Base-by-base conservation (phyloP, 2,329 filamentous ascomycete genomes). In the Microsporum canis region DNA sequence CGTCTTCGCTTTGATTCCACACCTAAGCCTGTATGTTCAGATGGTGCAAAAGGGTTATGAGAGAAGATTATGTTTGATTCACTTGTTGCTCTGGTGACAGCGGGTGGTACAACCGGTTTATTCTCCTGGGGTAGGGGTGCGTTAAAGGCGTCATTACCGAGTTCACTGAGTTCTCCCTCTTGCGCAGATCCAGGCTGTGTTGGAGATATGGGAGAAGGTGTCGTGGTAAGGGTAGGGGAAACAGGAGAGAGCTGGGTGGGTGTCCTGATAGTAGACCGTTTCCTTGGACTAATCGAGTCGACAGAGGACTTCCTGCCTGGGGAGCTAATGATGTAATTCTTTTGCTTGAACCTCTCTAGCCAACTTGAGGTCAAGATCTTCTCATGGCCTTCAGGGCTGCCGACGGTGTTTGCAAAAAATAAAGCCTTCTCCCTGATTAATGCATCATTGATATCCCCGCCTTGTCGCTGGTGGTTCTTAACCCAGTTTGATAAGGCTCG, bases 321-420 rank as follows among this genome's bases (percentile, higher is more conserved):
- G 8, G 80, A 75, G 41, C 80, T 78, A 66, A 78, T 73, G 8
- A 87, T 70, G 65, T 82, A 85, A 71, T 95, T 87, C 76, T 92
- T 96, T 71, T 90, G 84, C 78, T 96, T 96, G 79, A 97, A 97
- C 71, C 94, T 95, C 70, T 96, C 90, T 38, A 97, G 80, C 91
- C 92, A 96, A 66, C 80, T 85, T 34, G 84, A 79, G 66, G 84
- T 94, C 65, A 89, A 82, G 57, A 83, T 82, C 68, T 87, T 88
- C 61, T 87, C 74, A 57, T 89, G 84, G 64, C 81, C 84, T 60
- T 95, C 89, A 2, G 85, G 82, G 61, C 85, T 84, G 31, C 84
- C 85, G 38, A 86, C 87, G 29, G 84, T 87, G 45, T 82, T 85
- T 10, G 88, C 87, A 72, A 96, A 96, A 65, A 90, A 86, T 57